Conservation (phyloP, 495 filamentous ascomycete genomes). For the Acidomyces sp. region DNA sequence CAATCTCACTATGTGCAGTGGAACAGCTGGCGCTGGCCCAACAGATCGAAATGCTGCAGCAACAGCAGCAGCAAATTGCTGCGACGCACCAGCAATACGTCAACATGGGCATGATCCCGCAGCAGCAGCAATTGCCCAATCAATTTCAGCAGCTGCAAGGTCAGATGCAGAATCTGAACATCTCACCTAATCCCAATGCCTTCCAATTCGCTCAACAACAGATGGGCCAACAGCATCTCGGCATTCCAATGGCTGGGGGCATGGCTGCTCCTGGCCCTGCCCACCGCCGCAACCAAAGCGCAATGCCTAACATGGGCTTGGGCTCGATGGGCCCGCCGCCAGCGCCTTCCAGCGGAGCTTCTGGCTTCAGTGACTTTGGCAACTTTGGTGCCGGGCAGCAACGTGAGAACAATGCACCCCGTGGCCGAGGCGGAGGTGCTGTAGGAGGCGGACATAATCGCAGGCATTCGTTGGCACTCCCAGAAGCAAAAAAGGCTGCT, state of each 20-base stretch:
- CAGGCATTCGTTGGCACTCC: slow-evolving; percentile 85
- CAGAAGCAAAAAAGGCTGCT: slow-evolving; percentile 94
- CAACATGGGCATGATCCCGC: slow-evolving; percentile 85
- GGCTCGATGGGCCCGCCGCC: slow-evolving; percentile 73
- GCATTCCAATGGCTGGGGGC: slow-evolving; percentile 48
- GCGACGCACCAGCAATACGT: slow-evolving; percentile 93
- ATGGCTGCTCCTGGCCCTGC: slow-evolving; percentile 69
- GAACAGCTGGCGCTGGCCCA: slow-evolving; percentile 98
- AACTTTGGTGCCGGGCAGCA: slow-evolving; percentile 36
- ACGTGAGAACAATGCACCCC: slow-evolving; percentile 49
- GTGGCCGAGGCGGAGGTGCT: slow-evolving; percentile 59
- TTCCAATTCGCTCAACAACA: slow-evolving; percentile 78
- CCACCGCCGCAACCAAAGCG: slow-evolving; percentile 96
- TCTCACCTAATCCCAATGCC: slow-evolving; percentile 65
- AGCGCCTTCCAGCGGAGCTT: slow-evolving; percentile 88
- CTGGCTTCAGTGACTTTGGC: slow-evolving; percentile 75
- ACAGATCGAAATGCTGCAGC: slow-evolving; percentile 94
- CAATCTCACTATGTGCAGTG: slow-evolving; percentile 38
- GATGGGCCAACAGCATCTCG: slow-evolving; percentile 52
- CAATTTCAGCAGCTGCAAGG: slow-evolving; percentile 58
- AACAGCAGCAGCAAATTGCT: slow-evolving; percentile 96
- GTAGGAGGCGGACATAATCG: slow-evolving; percentile 73
- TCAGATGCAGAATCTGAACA: slow-evolving; percentile 60
- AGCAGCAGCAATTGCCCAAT: slow-evolving; percentile 59
- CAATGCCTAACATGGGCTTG: slow-evolving; percentile 71